Percentiles rank a stretch among this genome's conserved stretches.
Conservation (phyloP, 2,329 filamentous ascomycete species). For the Diaporthe longicolla region DNA sequence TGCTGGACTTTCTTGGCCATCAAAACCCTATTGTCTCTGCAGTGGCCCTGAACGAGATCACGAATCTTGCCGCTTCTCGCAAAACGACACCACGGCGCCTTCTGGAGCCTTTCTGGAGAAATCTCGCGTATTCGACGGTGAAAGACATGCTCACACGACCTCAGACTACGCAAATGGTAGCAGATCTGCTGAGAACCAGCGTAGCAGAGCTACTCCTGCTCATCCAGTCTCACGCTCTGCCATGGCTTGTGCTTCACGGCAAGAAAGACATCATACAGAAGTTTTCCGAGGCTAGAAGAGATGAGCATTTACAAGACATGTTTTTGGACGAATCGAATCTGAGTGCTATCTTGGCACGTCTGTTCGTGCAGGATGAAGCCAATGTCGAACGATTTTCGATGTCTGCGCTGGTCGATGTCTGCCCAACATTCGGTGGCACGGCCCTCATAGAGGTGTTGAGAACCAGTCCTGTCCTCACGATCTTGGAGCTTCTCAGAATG, state of each 20-base stretch:
- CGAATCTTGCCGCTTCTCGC: conserved; percentile 78
- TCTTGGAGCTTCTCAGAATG: conserved; percentile 85
- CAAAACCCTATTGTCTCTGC: conserved; percentile 83
- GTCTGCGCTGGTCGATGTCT: conserved; percentile 76
- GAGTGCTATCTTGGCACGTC: conserved; percentile 69
- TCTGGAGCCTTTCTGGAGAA: conserved; percentile 91
- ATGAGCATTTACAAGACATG: conserved; percentile 71
- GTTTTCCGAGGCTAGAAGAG: conserved; percentile 83
- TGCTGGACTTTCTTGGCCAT: conserved; percentile 90
- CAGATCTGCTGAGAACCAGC: conserved; percentile 83
- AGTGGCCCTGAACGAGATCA: conserved; percentile 86
- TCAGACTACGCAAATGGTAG: conserved; percentile 84
- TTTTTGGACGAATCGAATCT: conserved; percentile 71
- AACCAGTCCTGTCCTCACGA: conserved; percentile 80
- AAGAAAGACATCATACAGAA: conserved; percentile 83
- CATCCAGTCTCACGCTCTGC: conserved; percentile 86
- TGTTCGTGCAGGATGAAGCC: conserved; percentile 70
- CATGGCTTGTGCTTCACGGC: conserved; percentile 85
- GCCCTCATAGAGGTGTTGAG: conserved; percentile 79
- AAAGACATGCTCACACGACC: conserved; percentile 86
- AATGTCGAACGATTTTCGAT: conserved; percentile 77
- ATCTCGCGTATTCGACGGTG: conserved; percentile 83
- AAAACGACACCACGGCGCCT: conserved; percentile 75
- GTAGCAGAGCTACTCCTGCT: conserved; percentile 80
- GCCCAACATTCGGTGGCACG: conserved; percentile 76